Evolutionary conservation across 257 asterid genomes (phyloP).

Genomic region (Hygrophila difformis): DNA sequence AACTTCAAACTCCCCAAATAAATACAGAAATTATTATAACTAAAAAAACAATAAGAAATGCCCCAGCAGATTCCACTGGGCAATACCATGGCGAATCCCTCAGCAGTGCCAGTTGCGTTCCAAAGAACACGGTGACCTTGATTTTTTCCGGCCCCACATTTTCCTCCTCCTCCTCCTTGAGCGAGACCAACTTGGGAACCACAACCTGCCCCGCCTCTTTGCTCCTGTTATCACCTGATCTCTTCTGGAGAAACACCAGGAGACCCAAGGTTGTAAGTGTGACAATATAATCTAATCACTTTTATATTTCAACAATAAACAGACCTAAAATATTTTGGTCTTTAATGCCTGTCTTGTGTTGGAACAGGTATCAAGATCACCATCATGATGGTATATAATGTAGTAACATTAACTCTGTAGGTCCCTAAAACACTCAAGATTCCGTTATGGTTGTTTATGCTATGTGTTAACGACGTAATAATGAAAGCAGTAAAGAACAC

Average conservation of each 20-base stretch:
- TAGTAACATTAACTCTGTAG: neutral
- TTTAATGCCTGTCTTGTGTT: too few species aligned
- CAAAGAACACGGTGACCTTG: slow-evolving; percentile 52
- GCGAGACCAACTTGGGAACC: slow-evolving; percentile 27
- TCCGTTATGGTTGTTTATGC: too few species aligned
- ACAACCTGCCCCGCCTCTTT: slow-evolving; percentile 34
- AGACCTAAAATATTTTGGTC: too few species aligned
- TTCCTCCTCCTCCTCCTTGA: slow-evolving; percentile 39
- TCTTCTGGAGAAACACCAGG: slow-evolving; percentile 44
- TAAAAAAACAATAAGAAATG: too few species aligned
- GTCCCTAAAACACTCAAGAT: too few species aligned
- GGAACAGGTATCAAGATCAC: neutral
- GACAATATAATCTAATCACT: too few species aligned
- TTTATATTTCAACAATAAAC: too few species aligned
- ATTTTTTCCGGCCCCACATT: slow-evolving; percentile 47
- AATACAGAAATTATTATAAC: too few species aligned
- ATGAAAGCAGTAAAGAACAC: too few species aligned
- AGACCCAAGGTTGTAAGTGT: slow-evolving; percentile 45
- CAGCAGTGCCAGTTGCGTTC: slow-evolving; percentile 90
- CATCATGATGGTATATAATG: neutral
- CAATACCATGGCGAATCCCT: slow-evolving; percentile 71
- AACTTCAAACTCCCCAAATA: too few species aligned
- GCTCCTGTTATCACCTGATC: slow-evolving; percentile 42
- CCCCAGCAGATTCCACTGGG: too few species aligned
- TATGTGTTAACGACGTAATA: too few species aligned